Conservation (phyloP, 441 rosid species). For the Gossypium lobatum region DNA sequence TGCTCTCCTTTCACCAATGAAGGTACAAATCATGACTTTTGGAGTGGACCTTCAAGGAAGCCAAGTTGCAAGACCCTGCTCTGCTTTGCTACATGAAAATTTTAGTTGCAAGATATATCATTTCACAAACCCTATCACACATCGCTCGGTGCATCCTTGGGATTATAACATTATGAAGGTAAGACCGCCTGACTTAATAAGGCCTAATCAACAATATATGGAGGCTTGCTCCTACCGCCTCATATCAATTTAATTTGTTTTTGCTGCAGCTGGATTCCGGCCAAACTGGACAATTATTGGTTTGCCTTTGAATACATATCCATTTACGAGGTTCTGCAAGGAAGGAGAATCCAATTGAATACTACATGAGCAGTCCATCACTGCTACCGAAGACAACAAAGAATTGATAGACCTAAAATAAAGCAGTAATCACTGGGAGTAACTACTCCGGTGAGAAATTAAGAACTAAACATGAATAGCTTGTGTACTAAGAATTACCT, state of each 20-base stretch:
- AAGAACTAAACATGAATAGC: neutral
- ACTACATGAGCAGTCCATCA: neutral
- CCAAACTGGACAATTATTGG: slow-evolving; percentile 97
- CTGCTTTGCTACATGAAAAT: neutral
- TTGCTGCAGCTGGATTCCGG: slow-evolving; percentile 56
- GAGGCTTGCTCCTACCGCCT: neutral
- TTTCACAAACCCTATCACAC: neutral
- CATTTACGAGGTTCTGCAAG: slow-evolving; percentile 81
- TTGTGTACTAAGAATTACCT: neutral
- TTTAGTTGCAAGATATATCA: neutral
- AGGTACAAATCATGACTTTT: neutral
- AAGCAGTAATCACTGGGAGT: neutral
- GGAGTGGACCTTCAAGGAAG: neutral
- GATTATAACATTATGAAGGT: neutral
- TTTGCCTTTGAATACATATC: slow-evolving; percentile 75
- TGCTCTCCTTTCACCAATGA: neutral
- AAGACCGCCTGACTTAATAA: neutral
- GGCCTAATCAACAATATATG: neutral
- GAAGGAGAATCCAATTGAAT: slow-evolving; percentile 11
- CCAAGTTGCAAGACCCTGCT: neutral
- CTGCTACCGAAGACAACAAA: neutral
- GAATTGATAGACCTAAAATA: neutral
- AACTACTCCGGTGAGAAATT: neutral
- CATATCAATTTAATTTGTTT: slow-evolving; percentile 29
- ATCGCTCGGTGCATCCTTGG: neutral